These are phyloP conservation scores for Corymbia calophylla DNA, from an alignment of 441 rosid species.

Conservation along the genomic window DNA sequence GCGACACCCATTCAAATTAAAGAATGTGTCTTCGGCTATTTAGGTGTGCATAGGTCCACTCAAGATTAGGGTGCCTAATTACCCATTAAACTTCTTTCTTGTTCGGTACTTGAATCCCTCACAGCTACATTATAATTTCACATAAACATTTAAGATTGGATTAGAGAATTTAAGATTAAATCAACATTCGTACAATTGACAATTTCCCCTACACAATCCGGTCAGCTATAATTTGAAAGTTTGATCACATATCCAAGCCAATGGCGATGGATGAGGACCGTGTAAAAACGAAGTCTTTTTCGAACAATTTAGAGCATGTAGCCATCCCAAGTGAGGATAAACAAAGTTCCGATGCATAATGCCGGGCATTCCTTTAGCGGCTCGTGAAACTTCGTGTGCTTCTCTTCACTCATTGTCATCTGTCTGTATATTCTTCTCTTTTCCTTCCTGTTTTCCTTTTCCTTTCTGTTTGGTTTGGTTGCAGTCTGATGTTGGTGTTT, in stretches of 20 bases:
- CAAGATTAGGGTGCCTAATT: neutral
- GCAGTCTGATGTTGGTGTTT: neutral
- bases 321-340: neutral
- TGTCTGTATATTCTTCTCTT: neutral
- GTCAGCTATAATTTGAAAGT: no score
- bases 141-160: no score
- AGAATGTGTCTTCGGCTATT: neutral
- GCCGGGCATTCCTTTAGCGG: slow-evolving; percentile 90
- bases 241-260: no score
- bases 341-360: slow-evolving; percentile 27
- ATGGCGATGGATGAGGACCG: no score
- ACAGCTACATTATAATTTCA: no score
- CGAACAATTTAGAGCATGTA: no score
- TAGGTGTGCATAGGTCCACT: neutral
- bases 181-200: no score
- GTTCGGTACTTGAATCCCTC: neutral
- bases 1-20: neutral
- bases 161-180: no score
- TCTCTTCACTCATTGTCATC: neutral
- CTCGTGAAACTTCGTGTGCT: slow-evolving; percentile 76
- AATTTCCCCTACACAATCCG: no score
- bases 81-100: no score
- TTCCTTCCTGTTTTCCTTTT: neutral
- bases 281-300: no score
- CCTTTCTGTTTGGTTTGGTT: neutral